These are phyloP conservation scores for Fusarium globosum DNA, from an alignment of 2,329 filamentous ascomycete species.

Conservation along the genomic window DNA sequence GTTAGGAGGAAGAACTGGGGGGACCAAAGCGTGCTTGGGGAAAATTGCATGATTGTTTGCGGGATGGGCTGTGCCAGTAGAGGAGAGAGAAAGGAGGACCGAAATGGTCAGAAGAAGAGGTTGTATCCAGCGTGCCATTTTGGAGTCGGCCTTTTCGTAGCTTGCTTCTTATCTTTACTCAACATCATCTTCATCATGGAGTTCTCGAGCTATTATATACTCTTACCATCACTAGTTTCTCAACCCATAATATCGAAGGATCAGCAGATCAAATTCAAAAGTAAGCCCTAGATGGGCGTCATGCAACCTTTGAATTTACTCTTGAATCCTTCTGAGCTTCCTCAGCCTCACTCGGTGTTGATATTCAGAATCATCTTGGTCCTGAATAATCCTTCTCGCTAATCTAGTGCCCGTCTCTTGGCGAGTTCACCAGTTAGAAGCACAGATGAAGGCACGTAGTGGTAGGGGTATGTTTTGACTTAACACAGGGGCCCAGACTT, in stretches of 20 bases:
- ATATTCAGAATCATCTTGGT: background rate
- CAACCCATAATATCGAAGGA: background rate
- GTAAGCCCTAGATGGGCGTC: conserved; percentile 2
- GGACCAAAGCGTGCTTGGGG: background rate
- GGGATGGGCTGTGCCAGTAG: background rate
- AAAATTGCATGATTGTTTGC: background rate
- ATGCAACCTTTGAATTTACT: background rate
- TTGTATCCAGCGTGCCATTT: conserved; percentile 9
- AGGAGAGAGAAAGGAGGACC: conserved; percentile 6
- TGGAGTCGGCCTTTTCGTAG: background rate
- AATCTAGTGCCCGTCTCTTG: background rate
- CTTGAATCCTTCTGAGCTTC: background rate
- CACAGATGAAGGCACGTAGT: background rate
- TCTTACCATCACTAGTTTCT: background rate
- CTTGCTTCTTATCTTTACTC: background rate
- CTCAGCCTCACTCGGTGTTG: background rate
- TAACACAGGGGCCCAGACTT: background rate
- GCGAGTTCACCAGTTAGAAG: conserved; percentile 9
- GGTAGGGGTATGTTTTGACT: conserved; percentile 9
- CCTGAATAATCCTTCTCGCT: conserved; percentile 8
- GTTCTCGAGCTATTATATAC: background rate
- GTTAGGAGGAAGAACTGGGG: background rate
- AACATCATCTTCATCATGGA: background rate
- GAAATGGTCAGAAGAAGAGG: conserved; percentile 3
- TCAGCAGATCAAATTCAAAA: background rate